These are phyloP conservation scores for Phytopythium sindhum DNA, from an alignment of 352 stramenopile genomes.

Conservation along the genomic window DNA sequence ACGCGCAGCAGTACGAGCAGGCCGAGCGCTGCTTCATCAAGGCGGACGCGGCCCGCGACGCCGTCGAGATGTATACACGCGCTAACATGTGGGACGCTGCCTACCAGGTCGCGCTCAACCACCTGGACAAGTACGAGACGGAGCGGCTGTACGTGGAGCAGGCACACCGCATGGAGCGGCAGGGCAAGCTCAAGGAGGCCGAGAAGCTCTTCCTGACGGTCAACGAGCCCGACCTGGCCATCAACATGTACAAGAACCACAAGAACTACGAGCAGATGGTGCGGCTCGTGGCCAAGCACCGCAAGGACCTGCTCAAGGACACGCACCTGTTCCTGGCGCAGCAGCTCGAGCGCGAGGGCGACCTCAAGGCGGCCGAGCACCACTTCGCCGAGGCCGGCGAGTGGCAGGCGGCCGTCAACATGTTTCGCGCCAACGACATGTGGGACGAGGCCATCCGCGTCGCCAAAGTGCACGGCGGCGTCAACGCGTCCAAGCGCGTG, in stretches of 20 bases:
- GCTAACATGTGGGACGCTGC: constrained; percentile 92
- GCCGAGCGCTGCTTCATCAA: constrained; percentile 93
- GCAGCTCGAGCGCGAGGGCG: constrained; percentile 91
- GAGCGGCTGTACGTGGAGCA: constrained; percentile 92
- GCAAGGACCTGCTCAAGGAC: constrained; percentile 92
- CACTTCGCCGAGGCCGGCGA: constrained; percentile 90
- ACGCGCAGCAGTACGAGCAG: constrained; percentile 77
- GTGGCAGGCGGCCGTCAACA: constrained; percentile 92
- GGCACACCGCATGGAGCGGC: constrained; percentile 87
- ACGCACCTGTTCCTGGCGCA: constrained; percentile 92
- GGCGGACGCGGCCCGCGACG: constrained; percentile 81
- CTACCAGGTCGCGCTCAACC: constrained; percentile 90
- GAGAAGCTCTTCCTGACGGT: constrained; percentile 93
- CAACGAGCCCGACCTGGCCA: constrained; percentile 91
- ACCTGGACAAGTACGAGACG: constrained; percentile 92
- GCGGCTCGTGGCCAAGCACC: constrained; percentile 90
- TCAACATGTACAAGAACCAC: constrained; percentile 97
- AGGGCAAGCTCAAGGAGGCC: constrained; percentile 91
- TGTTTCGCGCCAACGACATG: constrained; percentile 93
- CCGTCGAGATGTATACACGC: constrained; percentile 94
- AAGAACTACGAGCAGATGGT: constrained; percentile 96
- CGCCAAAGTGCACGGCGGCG: constrained; percentile 90
- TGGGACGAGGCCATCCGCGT: constrained; percentile 95
- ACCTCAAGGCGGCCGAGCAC: constrained; percentile 92
- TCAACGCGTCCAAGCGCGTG: constrained; percentile 91